Base-by-base conservation (phyloP, 192 early-diverging fungal genomes). In the Umbelopsis sp. region DNA sequence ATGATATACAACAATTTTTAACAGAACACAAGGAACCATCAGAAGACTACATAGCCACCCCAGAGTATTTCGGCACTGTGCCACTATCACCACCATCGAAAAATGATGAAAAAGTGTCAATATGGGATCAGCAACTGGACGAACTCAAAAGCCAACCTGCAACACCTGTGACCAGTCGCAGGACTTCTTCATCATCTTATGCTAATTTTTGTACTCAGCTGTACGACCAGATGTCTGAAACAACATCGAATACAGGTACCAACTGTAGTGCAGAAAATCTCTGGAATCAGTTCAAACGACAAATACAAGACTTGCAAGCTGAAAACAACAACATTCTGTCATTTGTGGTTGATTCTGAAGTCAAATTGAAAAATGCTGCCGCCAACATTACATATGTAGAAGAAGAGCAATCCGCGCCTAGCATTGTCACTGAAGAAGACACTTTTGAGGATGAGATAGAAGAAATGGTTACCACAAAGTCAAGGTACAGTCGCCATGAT, bases 281-380 rank as follows among this genome's bases (percentile, higher is more conserved):
- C 4, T 62, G 56, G 56, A 29, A 32, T 12, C 17, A 17, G 17
- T 62, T 62, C 31, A 62, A 62, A 34, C 29, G 34, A 31, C 56
- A 62, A 34, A 62, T 62, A 16, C 26, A 34, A 34, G 56, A 62
- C n/a, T n/a, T 62, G 25, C 56, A 62, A 32, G 12, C 56, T 36
- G 56, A 62, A 14, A 62, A 62, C 31, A 32, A 62, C 16, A 62
- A 62, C 14, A 62, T 62, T 17, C 17, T 62, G 16, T 62, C 56
- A 8, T 14, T 62, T 11, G 56, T 62, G 4, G 20, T 26, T 29
- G 31, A 62, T 16, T 62, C 56, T 62, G 56, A 62, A 32, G 16
- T 34, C 29, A 29, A 34, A n/a, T 34, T 62, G 29, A 62, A 62
- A 26, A 31, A 62, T 34, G 56, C 56, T 29, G 56, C 56, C 10